Base-by-base conservation (phyloP, 129 eudicot species). In the Ambrosia trifida region DNA sequence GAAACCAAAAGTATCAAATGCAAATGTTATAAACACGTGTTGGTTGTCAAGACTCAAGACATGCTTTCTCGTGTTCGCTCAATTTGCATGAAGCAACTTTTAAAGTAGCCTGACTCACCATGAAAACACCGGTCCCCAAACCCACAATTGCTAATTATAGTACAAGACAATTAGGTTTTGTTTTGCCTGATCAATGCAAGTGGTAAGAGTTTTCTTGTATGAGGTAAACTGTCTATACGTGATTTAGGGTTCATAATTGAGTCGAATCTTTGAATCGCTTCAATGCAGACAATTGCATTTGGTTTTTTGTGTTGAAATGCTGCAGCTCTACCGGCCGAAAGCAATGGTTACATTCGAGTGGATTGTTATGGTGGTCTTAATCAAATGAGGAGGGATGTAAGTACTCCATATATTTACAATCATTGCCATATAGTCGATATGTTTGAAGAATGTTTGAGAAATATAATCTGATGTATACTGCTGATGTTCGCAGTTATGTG, bases 291-390 rank as follows among this genome's bases (percentile, higher is more conserved):
- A 61, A 72, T 79, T 88, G 89, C 83, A 44, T 84, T 66, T 83
- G 89, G 80, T 80, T 90, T 83, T 81, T 69, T 85, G 76, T 86
- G 86, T 86, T 93, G 86, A 83, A 81, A 83, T 89, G 92, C 91
- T 94, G 93, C 97, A 94, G 97, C 93, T 85, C 86, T 89, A 63
- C 96, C 99, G 35, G 83, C 61, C 13, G 72, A 82, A 79, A 90
- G 69, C 68, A 94, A 90, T 94, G 99, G 99, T 56, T 94, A 87
- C 72, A 84, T 94, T 61, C 95, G 97, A 69, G 97, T 90, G 83
- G 97, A 94, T 90, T 94, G 99, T 85, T 94, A 87, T 79, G 97
- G 97, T 18, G 99, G 99, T 60, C 99, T 94, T 78, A 94, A 94
- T 83, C 99, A 94, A 65, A 85, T 89, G 99, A 89, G 99, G 83